These are phyloP conservation scores for Colletotrichum brevisporum DNA, from an alignment of 2,329 filamentous ascomycete genomes.

Conservation along the genomic window DNA sequence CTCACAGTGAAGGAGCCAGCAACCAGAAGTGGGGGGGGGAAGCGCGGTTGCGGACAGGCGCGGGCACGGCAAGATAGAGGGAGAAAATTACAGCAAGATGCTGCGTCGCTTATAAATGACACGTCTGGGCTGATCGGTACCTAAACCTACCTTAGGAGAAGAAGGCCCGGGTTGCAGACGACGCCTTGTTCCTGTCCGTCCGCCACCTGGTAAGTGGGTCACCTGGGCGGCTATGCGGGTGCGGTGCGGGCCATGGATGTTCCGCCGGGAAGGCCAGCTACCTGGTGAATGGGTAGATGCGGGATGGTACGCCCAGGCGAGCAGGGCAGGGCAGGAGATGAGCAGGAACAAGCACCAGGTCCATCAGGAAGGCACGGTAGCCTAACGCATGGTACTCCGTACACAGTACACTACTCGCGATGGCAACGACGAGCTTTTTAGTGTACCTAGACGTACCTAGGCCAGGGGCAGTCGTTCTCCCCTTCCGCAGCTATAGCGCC, in stretches of 20 bases:
- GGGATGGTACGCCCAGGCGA: no score
- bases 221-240: no score
- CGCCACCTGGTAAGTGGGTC: no score
- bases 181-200: not conserved
- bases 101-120: no score
- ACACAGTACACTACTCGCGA: not conserved
- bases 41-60: not conserved
- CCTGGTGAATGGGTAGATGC: no score
- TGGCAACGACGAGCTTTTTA: not conserved
- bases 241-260: slow-evolving; percentile 27
- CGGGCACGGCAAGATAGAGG: slow-evolving; percentile 13
- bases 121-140: no score
- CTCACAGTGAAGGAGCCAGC: not conserved
- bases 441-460: not conserved
- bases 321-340: no score
- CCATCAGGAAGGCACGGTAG: no score
- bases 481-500: not conserved
- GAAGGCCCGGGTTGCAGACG: not conserved
- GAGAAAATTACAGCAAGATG: not conserved
- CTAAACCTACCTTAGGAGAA: not conserved
- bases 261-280: slow-evolving; percentile 29
- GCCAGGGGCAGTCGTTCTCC: not conserved
- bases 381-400: slow-evolving; percentile 16
- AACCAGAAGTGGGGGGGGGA: no score
- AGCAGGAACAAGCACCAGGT: no score